Evolutionary conservation across 1,284 basidiomycete genomes (phyloP), one percentile per base, ranked within the genome.

Genomic region (Apiotrichum veenhuisii): DNA sequence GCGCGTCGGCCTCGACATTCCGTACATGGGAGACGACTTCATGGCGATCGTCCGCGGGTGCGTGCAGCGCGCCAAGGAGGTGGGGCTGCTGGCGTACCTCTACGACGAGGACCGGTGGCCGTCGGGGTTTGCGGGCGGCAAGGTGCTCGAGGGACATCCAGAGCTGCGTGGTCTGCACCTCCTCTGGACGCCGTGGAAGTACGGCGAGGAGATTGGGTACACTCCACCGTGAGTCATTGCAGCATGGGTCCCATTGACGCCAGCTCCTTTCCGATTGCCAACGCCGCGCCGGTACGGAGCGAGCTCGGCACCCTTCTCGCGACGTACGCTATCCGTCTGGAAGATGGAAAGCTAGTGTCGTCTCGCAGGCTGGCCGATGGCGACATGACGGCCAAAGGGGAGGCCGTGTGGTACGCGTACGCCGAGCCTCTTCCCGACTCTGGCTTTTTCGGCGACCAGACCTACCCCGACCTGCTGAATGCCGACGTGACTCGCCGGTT

Each of bases 41-140:
- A 66, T 69, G 63, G 43, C 52, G 12, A 61, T 64, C 20, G 61
- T 69, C 22, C 52, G 60, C 41, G 58, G 50, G 0, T 65, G 61
- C 49, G 61, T 68, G 18, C 57, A 58, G 0, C 52, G 40, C 14
- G 64, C 62, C 8, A 66, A 64, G 52, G 58, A 64, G 57, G 64
- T 65, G 57, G 63, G 62, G 9, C 68, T 69, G 67, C 52, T 50
- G 25, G 66, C 67, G 4, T 64, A 51, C 45, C 54, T 69, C 42
- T 69, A 69, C 49, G 67, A 69, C 50, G 67, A 66, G 51, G 66
- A 66, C 51, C 50, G 67, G 23, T 69, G 67, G 67, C 67, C 67
- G n/a, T 66, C 64, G 44, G 67, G 67, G 7, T 62, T 59, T 37
- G 66, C 67, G 1, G 67, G 67, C 5, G 66, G 67, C 12, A 55